A percentile compares a stretch with the other conserved stretches of the same genome.
Evolutionary conservation across 208 protist genomes (phyloP).

Genomic region (Histomonas meleagridis): DNA sequence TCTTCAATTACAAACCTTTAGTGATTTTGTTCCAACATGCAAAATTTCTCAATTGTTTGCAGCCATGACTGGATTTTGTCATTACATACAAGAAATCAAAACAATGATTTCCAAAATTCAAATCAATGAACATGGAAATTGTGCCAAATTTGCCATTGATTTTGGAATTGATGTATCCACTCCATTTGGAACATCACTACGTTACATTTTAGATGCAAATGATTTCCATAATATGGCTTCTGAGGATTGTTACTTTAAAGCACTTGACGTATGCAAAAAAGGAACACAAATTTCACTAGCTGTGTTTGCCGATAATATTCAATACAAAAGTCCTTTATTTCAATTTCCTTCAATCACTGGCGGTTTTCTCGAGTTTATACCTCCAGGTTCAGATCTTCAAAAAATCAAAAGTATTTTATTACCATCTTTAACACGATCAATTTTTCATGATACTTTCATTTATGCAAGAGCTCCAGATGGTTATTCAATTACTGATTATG

Average conservation of each 20-base stretch:
- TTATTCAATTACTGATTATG: background rate
- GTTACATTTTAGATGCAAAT: background rate
- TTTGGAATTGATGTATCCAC: background rate
- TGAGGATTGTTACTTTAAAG: too few species aligned
- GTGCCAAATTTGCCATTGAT: background rate
- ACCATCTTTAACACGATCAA: background rate
- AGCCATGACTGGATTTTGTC: background rate
- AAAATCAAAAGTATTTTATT: too few species aligned
- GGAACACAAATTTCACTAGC: too few species aligned
- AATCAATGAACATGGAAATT: too few species aligned
- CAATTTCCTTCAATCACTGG: too few species aligned
- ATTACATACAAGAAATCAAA: background rate
- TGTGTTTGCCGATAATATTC: too few species aligned
- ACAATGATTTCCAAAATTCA: background rate
- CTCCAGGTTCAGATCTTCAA: too few species aligned
- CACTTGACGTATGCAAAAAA: too few species aligned
- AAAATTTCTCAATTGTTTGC: background rate
- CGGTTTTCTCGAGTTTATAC: too few species aligned
- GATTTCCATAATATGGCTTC: background rate
- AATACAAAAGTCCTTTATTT: too few species aligned
- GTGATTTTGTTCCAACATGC: background rate
- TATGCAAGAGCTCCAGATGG: background rate
- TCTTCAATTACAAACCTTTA: background rate
- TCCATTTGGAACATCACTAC: background rate
- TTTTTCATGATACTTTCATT: background rate